Percentiles rank a stretch among this genome's conserved stretches.
phyloP scores from a whole-genome alignment of 2,329 filamentous ascomycete species.

The Colletotrichum plurivorum region DNA sequence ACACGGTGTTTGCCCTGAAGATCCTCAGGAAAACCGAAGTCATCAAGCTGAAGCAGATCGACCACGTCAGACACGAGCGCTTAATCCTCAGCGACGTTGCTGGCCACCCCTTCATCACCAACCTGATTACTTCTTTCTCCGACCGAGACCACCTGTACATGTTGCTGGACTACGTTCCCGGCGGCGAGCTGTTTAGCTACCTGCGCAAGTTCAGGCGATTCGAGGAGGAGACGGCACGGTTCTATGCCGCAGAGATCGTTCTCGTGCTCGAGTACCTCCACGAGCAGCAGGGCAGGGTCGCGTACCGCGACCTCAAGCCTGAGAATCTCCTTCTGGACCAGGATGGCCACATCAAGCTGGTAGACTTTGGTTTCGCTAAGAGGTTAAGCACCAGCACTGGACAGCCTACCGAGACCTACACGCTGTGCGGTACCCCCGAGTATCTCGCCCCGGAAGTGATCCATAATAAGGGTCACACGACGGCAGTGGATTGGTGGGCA shows the following conservation, averaged over 20 bases:
- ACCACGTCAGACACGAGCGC: constrained; percentile 88
- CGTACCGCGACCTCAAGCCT: constrained; percentile 86
- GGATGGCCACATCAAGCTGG: constrained; percentile 84
- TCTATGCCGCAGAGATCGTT: constrained; percentile 88
- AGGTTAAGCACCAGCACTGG: constrained; percentile 72
- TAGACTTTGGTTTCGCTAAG: constrained; percentile 90
- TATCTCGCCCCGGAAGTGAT: constrained; percentile 90
- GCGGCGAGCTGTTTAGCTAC: constrained; percentile 89
- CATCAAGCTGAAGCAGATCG: constrained; percentile 87
- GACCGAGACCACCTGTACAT: constrained; percentile 85
- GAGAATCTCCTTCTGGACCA: constrained; percentile 86
- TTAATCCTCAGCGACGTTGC: constrained; percentile 82
- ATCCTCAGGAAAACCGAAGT: constrained; percentile 82
- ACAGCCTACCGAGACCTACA: constrained; percentile 79
- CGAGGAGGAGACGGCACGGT: constrained; percentile 82
- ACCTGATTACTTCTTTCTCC: constrained; percentile 83
- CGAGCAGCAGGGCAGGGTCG: constrained; percentile 82
- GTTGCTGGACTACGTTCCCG: constrained; percentile 86
- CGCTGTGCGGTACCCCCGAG: constrained; percentile 86
- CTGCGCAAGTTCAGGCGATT: constrained; percentile 83
- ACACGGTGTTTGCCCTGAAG: constrained; percentile 85
- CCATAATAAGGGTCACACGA: constrained; percentile 82
- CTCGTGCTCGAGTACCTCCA: constrained; percentile 86
- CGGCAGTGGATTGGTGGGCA: constrained; percentile 90
- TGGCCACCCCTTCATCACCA: constrained; percentile 87